phyloP scores from a whole-genome alignment of 1,139 yeast species.

The Scheffersomyces illinoinensis region DNA sequence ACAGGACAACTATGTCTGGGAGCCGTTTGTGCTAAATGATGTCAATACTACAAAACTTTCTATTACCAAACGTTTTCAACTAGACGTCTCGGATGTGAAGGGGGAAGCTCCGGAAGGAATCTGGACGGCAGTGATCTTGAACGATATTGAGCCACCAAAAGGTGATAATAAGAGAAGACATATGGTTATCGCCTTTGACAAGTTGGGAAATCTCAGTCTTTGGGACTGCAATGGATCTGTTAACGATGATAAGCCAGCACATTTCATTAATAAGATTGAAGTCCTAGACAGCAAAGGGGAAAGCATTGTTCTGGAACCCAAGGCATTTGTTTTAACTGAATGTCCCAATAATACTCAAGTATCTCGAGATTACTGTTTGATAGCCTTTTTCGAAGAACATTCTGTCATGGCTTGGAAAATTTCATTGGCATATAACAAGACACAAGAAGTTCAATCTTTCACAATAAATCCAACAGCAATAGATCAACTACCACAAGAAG shows the following conservation, averaged over 20 bases:
- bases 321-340: slow-evolving; percentile 27
- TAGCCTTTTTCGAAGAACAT: slow-evolving; percentile 29
- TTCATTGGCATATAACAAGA: slow-evolving; percentile 11
- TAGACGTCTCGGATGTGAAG: slow-evolving; percentile 22
- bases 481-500: slow-evolving; percentile 16
- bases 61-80: slow-evolving; percentile 35
- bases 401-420: slow-evolving; percentile 33
- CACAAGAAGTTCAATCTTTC: slow-evolving; percentile 13
- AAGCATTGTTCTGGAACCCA: slow-evolving; percentile 18
- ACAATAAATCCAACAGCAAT: slow-evolving; percentile 5
- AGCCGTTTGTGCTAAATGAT: slow-evolving; percentile 36
- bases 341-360: slow-evolving; percentile 7
- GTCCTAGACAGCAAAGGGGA: slow-evolving; percentile 10
- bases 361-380: slow-evolving; percentile 19
- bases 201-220: slow-evolving; percentile 54
- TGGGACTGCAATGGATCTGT: slow-evolving; percentile 60
- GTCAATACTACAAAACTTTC: slow-evolving; percentile 21
- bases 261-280: slow-evolving; percentile 19
- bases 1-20: slow-evolving; percentile 68
- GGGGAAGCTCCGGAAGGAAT: slow-evolving; percentile 19
- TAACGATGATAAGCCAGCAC: slow-evolving; percentile 31
- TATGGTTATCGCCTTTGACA: slow-evolving; percentile 50
- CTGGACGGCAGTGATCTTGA: slow-evolving; percentile 34
- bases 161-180: slow-evolving; percentile 26
- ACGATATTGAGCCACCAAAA: slow-evolving; percentile 26